Evolutionary conservation across 345 rosid genomes (phyloP).

Genomic region (Aquilaria yunnanensis): DNA sequence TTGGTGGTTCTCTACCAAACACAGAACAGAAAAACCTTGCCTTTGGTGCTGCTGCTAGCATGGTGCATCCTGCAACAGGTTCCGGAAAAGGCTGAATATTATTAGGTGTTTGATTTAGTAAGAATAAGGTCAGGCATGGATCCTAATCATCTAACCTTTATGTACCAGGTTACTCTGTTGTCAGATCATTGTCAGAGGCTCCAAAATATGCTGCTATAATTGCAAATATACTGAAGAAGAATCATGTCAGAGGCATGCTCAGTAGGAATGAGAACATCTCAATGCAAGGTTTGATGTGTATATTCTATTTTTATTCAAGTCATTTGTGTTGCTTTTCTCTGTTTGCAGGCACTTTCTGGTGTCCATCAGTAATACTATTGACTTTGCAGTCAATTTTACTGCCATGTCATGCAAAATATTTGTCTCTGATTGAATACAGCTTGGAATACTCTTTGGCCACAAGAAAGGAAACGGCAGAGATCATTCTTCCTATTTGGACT

Average conservation of each 20-base stretch:
- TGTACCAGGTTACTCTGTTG: slow-evolving; percentile 84
- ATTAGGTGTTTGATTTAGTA: slow-evolving; percentile 10
- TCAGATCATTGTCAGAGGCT: slow-evolving; percentile 94
- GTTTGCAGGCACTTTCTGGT: neutral
- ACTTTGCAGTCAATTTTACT: no score
- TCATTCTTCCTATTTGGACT: slow-evolving; percentile 92
- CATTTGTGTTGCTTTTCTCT: neutral
- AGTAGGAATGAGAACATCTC: slow-evolving; percentile 43
- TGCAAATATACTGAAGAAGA: slow-evolving; percentile 54
- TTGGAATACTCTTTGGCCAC: slow-evolving; percentile 95
- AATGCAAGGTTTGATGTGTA: slow-evolving; percentile 56
- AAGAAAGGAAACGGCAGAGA: slow-evolving; percentile 91
- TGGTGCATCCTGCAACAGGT: slow-evolving; percentile 99
- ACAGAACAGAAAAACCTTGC: slow-evolving; percentile 91
- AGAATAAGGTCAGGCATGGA: slow-evolving; percentile 1
- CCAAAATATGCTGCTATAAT: slow-evolving; percentile 82
- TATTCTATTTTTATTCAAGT: neutral
- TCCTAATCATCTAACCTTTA: slow-evolving; percentile 10
- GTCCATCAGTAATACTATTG: neutral
- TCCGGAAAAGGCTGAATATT: slow-evolving; percentile 6
- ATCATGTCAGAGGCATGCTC: slow-evolving; percentile 25
- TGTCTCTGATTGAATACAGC: slow-evolving; percentile 38
- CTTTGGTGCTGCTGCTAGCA: slow-evolving; percentile 96
- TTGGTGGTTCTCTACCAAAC: slow-evolving; percentile 93
- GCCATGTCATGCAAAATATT: slow-evolving; percentile 5